Base-by-base conservation (phyloP, 2,329 filamentous ascomycete genomes). In the Parasarocladium wereldwijsianum region DNA sequence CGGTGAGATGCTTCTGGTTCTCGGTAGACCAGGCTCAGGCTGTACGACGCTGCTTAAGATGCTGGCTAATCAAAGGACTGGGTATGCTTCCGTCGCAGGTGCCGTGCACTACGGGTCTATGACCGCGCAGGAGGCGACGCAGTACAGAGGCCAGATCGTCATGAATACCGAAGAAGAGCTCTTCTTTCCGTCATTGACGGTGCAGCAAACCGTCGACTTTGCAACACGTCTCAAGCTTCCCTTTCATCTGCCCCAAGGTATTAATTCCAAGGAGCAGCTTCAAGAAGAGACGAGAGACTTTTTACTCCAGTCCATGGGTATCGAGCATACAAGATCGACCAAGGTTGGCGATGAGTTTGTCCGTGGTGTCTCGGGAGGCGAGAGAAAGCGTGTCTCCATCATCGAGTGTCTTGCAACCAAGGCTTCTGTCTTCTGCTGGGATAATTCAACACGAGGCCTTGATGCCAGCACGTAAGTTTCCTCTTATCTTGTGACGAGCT, bases 11-110 rank as follows among this genome's bases (percentile, higher is more conserved):
- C 51, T 80, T 2, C 54, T 81, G 1, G 75, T 82, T 0, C 57
- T 82, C 0, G 77, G 77, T 3, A 62, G 75, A 1, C 76, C 77
- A 0, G 77, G 76, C 0, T 62, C 72, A 3, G 76, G 76, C 19
- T 84, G 78, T 46, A 80, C 76, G 0, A 78, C 76, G 0, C 58
- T 84, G 11, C 57, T 85, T 26, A 83, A 78, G 41, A 60, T 78
- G 40, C 58, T 84, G 5, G 62, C 74, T 29, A 83, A 83, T 41
- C 63, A 68, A 32, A 56, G 75, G 21, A 51, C 50, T 5, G 75
- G 75, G 3, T 81, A 66, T 39, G 57, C 62, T 23, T 57, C 56
- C 3, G 61, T 80, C 3, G 46, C 59, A 1, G 76, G 75, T 0
- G 62, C 76, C 20, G 61, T 79, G 3, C 52, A 56, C 14, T 77